Conservation (phyloP, 1,284 basidiomycete genomes). For the Pseudomicrostroma phylloplanum region DNA sequence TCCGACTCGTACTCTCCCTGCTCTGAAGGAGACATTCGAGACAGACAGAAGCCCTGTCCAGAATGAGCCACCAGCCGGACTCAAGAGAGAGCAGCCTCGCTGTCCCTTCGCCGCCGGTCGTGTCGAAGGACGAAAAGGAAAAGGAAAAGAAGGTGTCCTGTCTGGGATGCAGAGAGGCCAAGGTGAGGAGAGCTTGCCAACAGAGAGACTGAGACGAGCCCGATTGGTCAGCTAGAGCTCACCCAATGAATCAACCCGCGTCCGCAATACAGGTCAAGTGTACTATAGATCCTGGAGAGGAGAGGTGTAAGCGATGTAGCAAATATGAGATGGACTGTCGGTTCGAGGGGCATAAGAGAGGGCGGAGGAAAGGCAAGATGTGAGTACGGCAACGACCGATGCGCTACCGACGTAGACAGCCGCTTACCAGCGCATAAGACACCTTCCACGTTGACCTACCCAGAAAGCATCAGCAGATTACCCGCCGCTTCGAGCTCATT, state of each 20-base stretch:
- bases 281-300: not conserved
- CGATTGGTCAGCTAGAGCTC: not conserved
- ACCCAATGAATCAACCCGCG: not conserved
- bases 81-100: too few species aligned
- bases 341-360: slow-evolving; percentile 8
- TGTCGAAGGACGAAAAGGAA: not conserved
- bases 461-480: slow-evolving; percentile 7
- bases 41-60: not conserved
- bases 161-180: not conserved
- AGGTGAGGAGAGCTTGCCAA: not conserved
- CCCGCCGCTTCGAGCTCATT: not conserved
- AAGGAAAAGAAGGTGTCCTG: slow-evolving; percentile 3
- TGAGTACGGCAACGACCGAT: not conserved
- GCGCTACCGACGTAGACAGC: too few species aligned
- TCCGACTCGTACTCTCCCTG: not conserved
- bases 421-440: not conserved
- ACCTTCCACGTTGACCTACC: not conserved
- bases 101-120: too few species aligned
- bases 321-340: slow-evolving; percentile 6
- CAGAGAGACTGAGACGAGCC: not conserved
- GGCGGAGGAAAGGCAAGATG: slow-evolving; percentile 6
- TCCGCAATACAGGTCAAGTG: not conserved
- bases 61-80: not conserved
- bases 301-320: not conserved
- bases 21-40: not conserved